These are phyloP conservation scores for Backusella mclennaniae DNA, from an alignment of 192 early-diverging fungal species.

Conservation along the genomic window DNA sequence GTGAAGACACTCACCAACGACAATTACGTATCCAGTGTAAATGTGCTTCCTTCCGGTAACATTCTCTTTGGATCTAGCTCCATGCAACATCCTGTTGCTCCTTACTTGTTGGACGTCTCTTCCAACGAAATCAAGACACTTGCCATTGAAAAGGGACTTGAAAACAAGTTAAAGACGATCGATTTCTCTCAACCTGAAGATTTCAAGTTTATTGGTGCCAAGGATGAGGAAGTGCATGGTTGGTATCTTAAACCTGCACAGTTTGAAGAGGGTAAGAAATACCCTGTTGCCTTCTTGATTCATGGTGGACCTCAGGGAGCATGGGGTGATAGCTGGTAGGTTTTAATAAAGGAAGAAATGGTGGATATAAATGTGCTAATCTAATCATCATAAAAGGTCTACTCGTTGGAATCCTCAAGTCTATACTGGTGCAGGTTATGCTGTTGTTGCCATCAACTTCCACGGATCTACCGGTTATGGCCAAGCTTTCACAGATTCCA, in stretches of 20 bases:
- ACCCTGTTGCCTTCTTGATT: slow-evolving; percentile 76
- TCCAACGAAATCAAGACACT: slow-evolving; percentile 22
- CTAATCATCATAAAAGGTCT: slow-evolving; percentile 22
- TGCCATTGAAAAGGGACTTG: slow-evolving; percentile 26
- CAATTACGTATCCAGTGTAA: slow-evolving; percentile 47
- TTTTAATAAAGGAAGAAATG: not conserved
- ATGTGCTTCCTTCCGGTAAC: slow-evolving; percentile 39
- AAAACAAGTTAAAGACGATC: slow-evolving; percentile 44
- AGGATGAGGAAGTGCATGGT: slow-evolving; percentile 55
- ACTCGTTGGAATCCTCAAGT: slow-evolving; percentile 75
- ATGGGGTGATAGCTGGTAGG: slow-evolving; percentile 58
- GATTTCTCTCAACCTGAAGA: slow-evolving; percentile 57
- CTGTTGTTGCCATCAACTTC: slow-evolving; percentile 70
- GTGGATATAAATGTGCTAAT: not conserved
- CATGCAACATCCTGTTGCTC: slow-evolving; percentile 40
- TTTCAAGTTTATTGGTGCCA: slow-evolving; percentile 67
- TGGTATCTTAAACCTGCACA: slow-evolving; percentile 64
- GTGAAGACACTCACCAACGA: slow-evolving; percentile 47
- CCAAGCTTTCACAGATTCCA: slow-evolving; percentile 70
- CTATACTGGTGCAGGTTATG: slow-evolving; percentile 72
- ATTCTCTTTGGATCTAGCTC: slow-evolving; percentile 47
- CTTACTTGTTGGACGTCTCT: slow-evolving; percentile 38
- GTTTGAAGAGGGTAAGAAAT: slow-evolving; percentile 55
- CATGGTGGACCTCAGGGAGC: slow-evolving; percentile 83
- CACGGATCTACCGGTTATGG: slow-evolving; percentile 82